Percentiles rank a stretch among this genome's conserved stretches.
phyloP scores from a whole-genome alignment of 1,139 yeast species.

The Candida labiduridarum region DNA sequence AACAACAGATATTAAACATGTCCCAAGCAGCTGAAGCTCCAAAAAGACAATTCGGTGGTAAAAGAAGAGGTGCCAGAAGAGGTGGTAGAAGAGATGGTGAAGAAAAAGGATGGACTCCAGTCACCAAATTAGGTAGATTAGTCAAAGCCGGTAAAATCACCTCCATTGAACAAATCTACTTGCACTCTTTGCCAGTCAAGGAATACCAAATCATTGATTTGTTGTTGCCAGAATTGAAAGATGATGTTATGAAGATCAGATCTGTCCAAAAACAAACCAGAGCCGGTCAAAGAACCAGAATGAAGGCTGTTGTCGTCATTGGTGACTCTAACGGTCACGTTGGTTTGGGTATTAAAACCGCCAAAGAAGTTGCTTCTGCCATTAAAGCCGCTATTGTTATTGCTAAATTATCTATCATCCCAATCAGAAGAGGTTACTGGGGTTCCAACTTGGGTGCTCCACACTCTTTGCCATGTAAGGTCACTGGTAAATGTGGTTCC shows the following conservation, averaged over 20 bases:
- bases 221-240: conserved; percentile 93
- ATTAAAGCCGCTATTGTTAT: conserved; percentile 99
- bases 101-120: conserved; percentile 99
- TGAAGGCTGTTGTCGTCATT: conserved; percentile 99
- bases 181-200: conserved; percentile 99
- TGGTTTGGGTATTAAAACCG: conserved; percentile 99
- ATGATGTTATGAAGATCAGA: conserved; percentile 99
- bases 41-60: conserved; percentile 61
- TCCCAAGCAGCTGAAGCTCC: conserved; percentile 71
- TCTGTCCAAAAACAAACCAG: conserved; percentile 99
- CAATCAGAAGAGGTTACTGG: conserved; percentile 99
- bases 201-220: conserved; percentile 98
- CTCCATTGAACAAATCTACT: conserved; percentile 97
- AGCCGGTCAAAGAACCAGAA: conserved; percentile 99
- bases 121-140: conserved; percentile 99
- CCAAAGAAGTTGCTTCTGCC: conserved; percentile 99
- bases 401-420: conserved; percentile 98
- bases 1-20: conserved; percentile 41
- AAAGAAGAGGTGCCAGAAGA: conserved; percentile 56
- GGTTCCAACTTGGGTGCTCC: conserved; percentile 99
- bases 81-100: conserved; percentile 76
- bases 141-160: conserved; percentile 98
- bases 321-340: conserved; percentile 99
- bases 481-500: conserved; percentile 99
- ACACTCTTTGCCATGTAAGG: conserved; percentile 97